Base-by-base conservation (phyloP, 2,329 filamentous ascomycete genomes). In the Hypoxylon sp. region DNA sequence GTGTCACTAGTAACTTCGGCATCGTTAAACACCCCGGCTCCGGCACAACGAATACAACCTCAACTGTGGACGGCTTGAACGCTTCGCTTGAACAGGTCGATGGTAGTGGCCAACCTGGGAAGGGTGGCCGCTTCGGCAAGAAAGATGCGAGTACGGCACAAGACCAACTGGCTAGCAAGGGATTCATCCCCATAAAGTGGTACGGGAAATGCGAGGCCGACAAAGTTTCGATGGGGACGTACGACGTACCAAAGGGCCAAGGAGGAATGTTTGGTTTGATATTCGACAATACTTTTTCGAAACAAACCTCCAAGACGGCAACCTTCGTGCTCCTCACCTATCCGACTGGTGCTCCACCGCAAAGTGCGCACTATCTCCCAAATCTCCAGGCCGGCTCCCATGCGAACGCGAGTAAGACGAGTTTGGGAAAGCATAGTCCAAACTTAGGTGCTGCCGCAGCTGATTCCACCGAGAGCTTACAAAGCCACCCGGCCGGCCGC, bases 201-300 rank as follows among this genome's bases (percentile, higher is more conserved):
- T 86, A 92, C 72, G 96, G 96, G 43, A 97, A 95, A 84, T 98
- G 94, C 79, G 95, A 98, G 81, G 94, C 96, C 38, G 95, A 98
- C 82, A 95, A 96, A 82, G 94, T 98, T 55, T 92, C 93, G 19
- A 93, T 95, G 79, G 96, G 95, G 32, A 96, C 91, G 19, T 93
- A 93, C 78, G 92, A 97, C 76, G 93, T 98, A 23, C 83, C 84
- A 0, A 75, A 83, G 6, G 89, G 89, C 34, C 89, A 96, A 70
- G 93, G 90, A 23, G 96, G 96, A 76, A 98, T 97, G 89, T 99
- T 97, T 78, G 96, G 94, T 62, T 84, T 99, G 67, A 93, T 98
- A 32, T 97, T 99, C 77, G 96, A 99, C 87, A 99, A 99, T 77
- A 99, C 96, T 28, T 99, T 99, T 79, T 97, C 94, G 66, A 98